These are phyloP conservation scores for Entomortierella chlamydospora DNA, from an alignment of 192 early-diverging fungal genomes.

Conservation along the genomic window DNA sequence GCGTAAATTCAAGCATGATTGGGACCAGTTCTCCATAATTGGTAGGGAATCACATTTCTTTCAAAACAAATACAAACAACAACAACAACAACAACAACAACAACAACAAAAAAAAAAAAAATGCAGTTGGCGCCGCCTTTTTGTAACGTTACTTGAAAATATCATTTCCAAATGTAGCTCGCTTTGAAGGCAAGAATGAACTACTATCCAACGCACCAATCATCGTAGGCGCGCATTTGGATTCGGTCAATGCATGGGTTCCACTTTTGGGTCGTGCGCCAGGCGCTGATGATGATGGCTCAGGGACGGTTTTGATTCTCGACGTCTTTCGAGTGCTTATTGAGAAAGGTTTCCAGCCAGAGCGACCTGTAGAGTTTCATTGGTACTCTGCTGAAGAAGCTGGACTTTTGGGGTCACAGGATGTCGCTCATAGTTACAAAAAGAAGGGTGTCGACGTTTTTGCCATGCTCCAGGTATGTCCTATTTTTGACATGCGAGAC, in stretches of 20 bases:
- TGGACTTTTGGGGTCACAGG: constrained; percentile 91
- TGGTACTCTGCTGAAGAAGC: constrained; percentile 95
- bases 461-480: constrained; percentile 82
- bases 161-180: constrained; percentile 48
- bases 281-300: constrained; percentile 78
- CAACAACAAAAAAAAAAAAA: too few species aligned
- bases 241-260: constrained; percentile 87
- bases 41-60: constrained; percentile 16
- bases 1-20: constrained; percentile 79
- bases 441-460: constrained; percentile 67
- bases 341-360: constrained; percentile 71
- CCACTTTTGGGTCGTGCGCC: constrained; percentile 82
- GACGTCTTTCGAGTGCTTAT: constrained; percentile 86
- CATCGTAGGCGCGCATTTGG: constrained; percentile 91
- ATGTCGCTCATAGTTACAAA: constrained; percentile 77
- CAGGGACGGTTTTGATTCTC: constrained; percentile 84
- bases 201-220: constrained; percentile 69
- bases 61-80: too few species aligned
- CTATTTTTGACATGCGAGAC: too few species aligned
- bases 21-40: constrained; percentile 85
- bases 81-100: too few species aligned
- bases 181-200: constrained; percentile 73
- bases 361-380: constrained; percentile 91
- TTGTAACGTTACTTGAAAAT: too few species aligned
- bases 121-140: too few species aligned